Evolutionary conservation across 1,139 yeast species (phyloP), one percentile per base, ranked within the genome.

Genomic region (Debaryomyces subglobosus): DNA sequence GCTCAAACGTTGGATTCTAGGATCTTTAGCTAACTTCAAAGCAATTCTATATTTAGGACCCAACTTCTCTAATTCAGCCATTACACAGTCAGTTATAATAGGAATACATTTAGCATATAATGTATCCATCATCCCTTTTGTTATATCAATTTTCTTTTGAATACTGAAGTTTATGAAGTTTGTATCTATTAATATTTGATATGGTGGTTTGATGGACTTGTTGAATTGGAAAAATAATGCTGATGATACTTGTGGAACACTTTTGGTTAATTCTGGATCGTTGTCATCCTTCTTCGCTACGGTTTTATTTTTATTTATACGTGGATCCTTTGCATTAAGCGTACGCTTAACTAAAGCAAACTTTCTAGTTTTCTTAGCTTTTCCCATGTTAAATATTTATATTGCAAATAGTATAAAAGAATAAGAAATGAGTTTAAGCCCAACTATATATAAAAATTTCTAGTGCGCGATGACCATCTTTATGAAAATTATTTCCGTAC

Each of bases 41-140:
- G 99, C 99, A 55, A 94, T 94, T 64, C 98, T 79, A 68, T 89
- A 94, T 64, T 86, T 90, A 24, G 96, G 96, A 0, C 99, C 99
- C 51, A 94, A 77, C 66, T 95, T 94, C 64, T 94, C 99, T 66
- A 94, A 76, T 73, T 94, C 99, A 0, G 99, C 99, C 87, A 94
- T 84, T 29, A 94, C 99, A 74, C 99, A 94, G 69, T 94, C 99
- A 2, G 99, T 94, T 41, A 94, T 85, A 44, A 92, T 82, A 5
- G 99, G 99, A 42, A 92, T 89, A 73, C 98, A 91, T 64, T 95
- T 89, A 46, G 99, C 99, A 67, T 86, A 86, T 37, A 94, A 73
- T 50, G 96, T 81, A 67, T 94, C 98, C 98, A 94, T 94, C 85
- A 94, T 86, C 7, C 97, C 99, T 60, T 92, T 81, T 15, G 91